These are phyloP conservation scores for Citrus sinensis DNA, from an alignment of 345 rosid species.

Conservation along the genomic window DVS_A1.0 CM039161.1:22445001-22445500, in stretches of 20 bases:
- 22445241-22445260: constrained; percentile 39
- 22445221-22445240: constrained; percentile 37
- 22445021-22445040: too few relatives aligned
- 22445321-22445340: background rate
- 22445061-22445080: background rate
- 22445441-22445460: constrained; percentile 18
- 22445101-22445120: background rate
- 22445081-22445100: background rate
- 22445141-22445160: background rate
- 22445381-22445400: constrained; percentile 17
- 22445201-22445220: background rate
- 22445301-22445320: constrained; percentile 17
- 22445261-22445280: constrained; percentile 16
- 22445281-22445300: constrained; percentile 24
- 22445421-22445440: constrained; percentile 28
- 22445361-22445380: constrained; percentile 9
- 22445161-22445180: background rate
- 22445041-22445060: background rate
- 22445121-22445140: background rate
- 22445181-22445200: background rate
- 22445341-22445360: background rate
- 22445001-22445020: too few relatives aligned
- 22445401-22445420: constrained; percentile 11
- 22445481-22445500: constrained; percentile 33
- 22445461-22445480: constrained; percentile 35